Conservation (phyloP, 768 basidiomycete genomes). For the Termitomyces sp. region DNA sequence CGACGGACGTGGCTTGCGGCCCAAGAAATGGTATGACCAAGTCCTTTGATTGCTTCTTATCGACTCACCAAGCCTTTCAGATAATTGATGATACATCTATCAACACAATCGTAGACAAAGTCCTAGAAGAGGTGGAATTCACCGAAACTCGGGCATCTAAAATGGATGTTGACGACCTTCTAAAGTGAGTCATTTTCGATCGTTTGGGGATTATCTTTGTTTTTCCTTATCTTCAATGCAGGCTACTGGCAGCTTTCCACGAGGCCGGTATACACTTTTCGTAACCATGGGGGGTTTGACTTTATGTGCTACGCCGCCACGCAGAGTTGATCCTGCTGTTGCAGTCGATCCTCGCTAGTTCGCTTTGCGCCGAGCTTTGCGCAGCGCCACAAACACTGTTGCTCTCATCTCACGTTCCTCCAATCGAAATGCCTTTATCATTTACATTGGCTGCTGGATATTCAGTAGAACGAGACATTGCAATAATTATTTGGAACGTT, state of each 20-base stretch:
- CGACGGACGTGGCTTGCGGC: slow-evolving; percentile 90
- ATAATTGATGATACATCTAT: slow-evolving; percentile 70
- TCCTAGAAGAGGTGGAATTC: slow-evolving; percentile 68
- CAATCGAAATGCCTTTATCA: neutral
- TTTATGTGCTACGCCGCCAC: neutral
- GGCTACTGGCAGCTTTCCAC: slow-evolving; percentile 70
- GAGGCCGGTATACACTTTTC: slow-evolving; percentile 74
- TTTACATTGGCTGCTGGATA: neutral
- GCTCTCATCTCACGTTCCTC: neutral
- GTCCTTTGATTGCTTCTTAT: neutral
- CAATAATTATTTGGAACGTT: neutral
- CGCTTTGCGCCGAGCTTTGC: neutral
- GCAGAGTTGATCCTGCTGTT: neutral
- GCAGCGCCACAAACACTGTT: neutral
- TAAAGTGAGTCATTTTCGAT: slow-evolving; percentile 56
- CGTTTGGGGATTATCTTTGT: neutral
- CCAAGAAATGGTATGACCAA: slow-evolving; percentile 51
- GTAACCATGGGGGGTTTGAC: slow-evolving; percentile 23
- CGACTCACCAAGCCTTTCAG: slow-evolving; percentile 18
- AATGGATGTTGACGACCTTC: slow-evolving; percentile 89
- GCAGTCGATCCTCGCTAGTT: neutral
- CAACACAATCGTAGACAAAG: slow-evolving; percentile 65
- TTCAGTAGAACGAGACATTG: slow-evolving; percentile 2
- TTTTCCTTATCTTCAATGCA: slow-evolving; percentile 23
- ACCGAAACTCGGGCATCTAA: slow-evolving; percentile 83